A percentile compares a stretch with the other conserved stretches of the same genome.
Conservation (phyloP, 2,329 filamentous ascomycete genomes). For the Tolypocladium ophioglossoides region DNA sequence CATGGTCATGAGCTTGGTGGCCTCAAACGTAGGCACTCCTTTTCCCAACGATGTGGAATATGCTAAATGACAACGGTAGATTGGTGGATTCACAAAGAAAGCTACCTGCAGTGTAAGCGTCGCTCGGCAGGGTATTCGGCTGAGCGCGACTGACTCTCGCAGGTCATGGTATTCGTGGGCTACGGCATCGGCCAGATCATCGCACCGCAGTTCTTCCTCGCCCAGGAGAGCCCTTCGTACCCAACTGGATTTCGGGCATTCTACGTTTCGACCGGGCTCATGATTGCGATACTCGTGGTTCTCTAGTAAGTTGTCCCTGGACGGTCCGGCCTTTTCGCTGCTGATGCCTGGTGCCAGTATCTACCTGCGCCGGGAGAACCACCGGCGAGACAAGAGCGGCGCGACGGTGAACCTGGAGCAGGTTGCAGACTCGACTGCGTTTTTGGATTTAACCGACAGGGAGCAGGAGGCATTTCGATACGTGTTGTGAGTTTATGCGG, state of each 20-base stretch:
- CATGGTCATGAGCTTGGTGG: slow-evolving; percentile 9
- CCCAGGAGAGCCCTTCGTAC: slow-evolving; percentile 1
- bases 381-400: too few species aligned
- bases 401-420: too few species aligned
- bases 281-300: not conserved
- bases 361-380: too few species aligned
- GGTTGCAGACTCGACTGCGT: too few species aligned
- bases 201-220: slow-evolving; percentile 6
- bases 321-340: too few species aligned
- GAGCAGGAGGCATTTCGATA: too few species aligned
- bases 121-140: too few species aligned
- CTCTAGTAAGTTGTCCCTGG: slow-evolving; percentile 4
- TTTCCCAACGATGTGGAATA: too few species aligned
- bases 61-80: not conserved
- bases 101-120: not conserved
- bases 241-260: slow-evolving; percentile 5
- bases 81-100: slow-evolving; percentile 8
- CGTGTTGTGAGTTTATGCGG: too few species aligned
- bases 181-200: slow-evolving; percentile 5
- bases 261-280: not conserved
- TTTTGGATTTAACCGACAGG: too few species aligned
- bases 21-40: slow-evolving; percentile 4
- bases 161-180: slow-evolving; percentile 5
- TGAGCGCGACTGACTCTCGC: not conserved
- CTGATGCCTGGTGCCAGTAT: too few species aligned